These are phyloP conservation scores for Debaryomyces tyrocola DNA, from an alignment of 805 yeast genomes.

Conservation along the genomic window DNA sequence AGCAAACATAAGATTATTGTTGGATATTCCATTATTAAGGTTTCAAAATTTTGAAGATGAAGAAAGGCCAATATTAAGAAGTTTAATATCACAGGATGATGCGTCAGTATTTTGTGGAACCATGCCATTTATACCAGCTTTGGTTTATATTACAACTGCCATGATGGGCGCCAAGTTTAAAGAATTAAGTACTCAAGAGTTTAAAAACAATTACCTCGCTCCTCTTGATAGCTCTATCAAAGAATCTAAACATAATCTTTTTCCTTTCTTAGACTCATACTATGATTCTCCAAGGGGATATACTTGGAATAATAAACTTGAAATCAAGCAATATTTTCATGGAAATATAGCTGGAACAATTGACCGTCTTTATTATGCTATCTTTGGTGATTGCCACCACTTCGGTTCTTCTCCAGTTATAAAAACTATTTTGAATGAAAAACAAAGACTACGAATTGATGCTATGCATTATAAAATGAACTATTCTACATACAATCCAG, in stretches of 20 bases:
- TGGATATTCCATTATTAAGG: slow-evolving; percentile 2
- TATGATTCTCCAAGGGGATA: neutral
- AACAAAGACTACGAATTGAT: too few relatives aligned
- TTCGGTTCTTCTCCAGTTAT: too few relatives aligned
- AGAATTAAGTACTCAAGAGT: neutral
- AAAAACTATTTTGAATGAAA: too few relatives aligned
- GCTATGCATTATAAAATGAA: too few relatives aligned
- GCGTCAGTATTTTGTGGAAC: neutral
- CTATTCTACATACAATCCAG: neutral
- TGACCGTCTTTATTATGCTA: neutral
- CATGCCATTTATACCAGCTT: neutral
- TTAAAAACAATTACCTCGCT: slow-evolving; percentile 1
- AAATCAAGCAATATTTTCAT: neutral
- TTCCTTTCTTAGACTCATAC: neutral
- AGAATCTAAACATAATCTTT: neutral
- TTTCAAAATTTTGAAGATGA: neutral
- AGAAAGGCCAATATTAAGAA: neutral
- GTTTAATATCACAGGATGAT: neutral
- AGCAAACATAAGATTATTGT: neutral
- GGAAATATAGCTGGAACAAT: neutral
- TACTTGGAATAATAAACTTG: neutral
- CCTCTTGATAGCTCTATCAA: slow-evolving; percentile 1
- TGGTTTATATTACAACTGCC: neutral
- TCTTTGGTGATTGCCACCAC: neutral
- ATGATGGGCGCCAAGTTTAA: neutral